A percentile compares a stretch with the other conserved stretches of the same genome.
Evolutionary conservation across 169 alveolate genomes (phyloP).

Genomic region (Cryptosporidium bovis): DNA sequence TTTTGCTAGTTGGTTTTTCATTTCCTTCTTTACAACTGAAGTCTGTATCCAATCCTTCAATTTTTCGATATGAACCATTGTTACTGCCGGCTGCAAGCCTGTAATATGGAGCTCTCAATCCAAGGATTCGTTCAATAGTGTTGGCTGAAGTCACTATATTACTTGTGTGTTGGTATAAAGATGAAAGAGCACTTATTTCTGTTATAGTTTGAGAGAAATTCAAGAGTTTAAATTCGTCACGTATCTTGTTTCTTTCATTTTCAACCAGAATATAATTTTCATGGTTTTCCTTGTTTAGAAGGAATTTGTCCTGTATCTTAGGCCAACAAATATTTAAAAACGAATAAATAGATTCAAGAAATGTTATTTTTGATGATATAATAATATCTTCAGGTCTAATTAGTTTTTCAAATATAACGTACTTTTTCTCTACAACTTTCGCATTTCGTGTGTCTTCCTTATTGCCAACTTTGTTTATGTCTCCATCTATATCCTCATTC

Average conservation of each 20-base stretch:
- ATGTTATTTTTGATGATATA: conserved; percentile 30
- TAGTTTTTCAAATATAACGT: conserved; percentile 25
- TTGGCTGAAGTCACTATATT: conserved; percentile 39
- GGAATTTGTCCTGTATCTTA: background rate
- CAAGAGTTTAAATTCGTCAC: background rate
- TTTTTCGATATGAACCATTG: background rate
- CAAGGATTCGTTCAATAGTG: conserved; percentile 50
- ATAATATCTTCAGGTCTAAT: conserved; percentile 51
- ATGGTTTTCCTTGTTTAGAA: too few relatives aligned
- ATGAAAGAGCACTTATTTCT: conserved; percentile 63
- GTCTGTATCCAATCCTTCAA: too few relatives aligned
- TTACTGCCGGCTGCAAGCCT: conserved; percentile 16
- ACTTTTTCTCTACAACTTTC: conserved; percentile 15
- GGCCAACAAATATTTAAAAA: conserved; percentile 24
- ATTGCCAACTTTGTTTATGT: background rate
- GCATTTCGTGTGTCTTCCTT: too few relatives aligned
- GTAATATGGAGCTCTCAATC: conserved; percentile 69
- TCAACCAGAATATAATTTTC: background rate
- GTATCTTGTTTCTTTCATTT: conserved; percentile 13
- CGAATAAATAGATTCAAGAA: conserved; percentile 39
- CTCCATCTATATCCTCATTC: background rate
- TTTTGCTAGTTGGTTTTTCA: too few relatives aligned
- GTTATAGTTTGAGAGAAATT: conserved; percentile 57
- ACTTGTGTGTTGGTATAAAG: conserved; percentile 62
- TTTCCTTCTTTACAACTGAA: too few relatives aligned